Conservation (phyloP, 2,329 filamentous ascomycete species). For the Monosporascus sp. region DNA sequence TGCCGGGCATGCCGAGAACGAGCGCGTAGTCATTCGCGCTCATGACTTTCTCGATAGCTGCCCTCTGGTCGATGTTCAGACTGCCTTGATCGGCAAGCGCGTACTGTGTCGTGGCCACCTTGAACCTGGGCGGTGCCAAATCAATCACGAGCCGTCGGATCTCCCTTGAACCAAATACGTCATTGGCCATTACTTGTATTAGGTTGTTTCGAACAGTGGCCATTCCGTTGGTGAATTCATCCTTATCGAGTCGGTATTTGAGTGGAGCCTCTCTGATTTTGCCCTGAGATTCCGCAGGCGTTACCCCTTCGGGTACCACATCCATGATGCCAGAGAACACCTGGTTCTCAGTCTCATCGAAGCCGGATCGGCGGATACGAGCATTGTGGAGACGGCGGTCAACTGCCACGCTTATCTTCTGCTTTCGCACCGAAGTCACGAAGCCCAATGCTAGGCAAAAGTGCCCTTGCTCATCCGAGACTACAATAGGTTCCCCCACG, state of each 20-base stretch:
- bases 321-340: constrained; percentile 91
- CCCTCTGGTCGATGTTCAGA: constrained; percentile 82
- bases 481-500: constrained; percentile 87
- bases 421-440: constrained; percentile 70
- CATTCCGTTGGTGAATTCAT: constrained; percentile 98
- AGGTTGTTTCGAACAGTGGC: constrained; percentile 91
- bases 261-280: constrained; percentile 51
- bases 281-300: constrained; percentile 44
- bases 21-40: constrained; percentile 90
- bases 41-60: constrained; percentile 92
- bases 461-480: constrained; percentile 91
- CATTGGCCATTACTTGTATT: constrained; percentile 83
- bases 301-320: constrained; percentile 54
- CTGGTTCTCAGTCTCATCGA: constrained; percentile 73
- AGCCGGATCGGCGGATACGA: constrained; percentile 67
- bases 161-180: constrained; percentile 62
- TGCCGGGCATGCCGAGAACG: constrained; percentile 97
- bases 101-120: constrained; percentile 57
- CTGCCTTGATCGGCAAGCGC: constrained; percentile 55
- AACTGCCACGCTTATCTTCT: constrained; percentile 79
- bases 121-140: constrained; percentile 68
- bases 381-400: constrained; percentile 87
- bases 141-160: constrained; percentile 79
- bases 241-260: constrained; percentile 86
- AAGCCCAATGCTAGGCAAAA: constrained; percentile 93